Conservation (phyloP, 176 grass and related monocot species). For the Ananas comosus region DNA sequence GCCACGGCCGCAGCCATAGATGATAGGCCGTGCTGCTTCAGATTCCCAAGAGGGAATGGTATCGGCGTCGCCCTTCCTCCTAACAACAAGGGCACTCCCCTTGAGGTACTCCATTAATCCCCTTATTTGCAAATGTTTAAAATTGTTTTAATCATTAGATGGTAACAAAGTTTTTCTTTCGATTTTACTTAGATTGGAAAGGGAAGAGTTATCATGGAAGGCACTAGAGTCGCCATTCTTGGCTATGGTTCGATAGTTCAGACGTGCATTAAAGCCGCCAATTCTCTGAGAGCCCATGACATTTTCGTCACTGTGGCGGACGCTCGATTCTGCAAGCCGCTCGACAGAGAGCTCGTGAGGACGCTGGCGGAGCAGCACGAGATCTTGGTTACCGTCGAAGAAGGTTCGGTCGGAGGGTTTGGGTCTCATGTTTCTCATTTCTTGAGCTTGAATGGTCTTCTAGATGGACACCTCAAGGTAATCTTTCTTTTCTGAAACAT, state of each 20-base stretch:
- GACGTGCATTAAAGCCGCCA: slow-evolving; percentile 61
- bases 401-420: slow-evolving; percentile 81
- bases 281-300: slow-evolving; percentile 50
- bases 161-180: not conserved
- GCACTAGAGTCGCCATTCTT: slow-evolving; percentile 56
- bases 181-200: slow-evolving; percentile 42
- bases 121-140: not conserved
- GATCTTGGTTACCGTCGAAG: slow-evolving; percentile 73
- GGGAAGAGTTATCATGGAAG: slow-evolving; percentile 60
- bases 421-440: slow-evolving; percentile 74
- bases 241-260: slow-evolving; percentile 85
- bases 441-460: slow-evolving; percentile 58
- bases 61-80: slow-evolving; percentile 46
- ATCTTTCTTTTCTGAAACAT: not conserved
- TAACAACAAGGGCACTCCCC: slow-evolving; percentile 42
- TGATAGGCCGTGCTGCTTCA: slow-evolving; percentile 75
- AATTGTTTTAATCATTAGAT: not conserved
- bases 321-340: slow-evolving; percentile 87
- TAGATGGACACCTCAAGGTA: slow-evolving; percentile 82
- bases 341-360: slow-evolving; percentile 49
- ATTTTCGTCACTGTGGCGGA: slow-evolving; percentile 63
- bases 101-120: slow-evolving; percentile 26
- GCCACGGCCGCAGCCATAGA: slow-evolving; percentile 84
- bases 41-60: slow-evolving; percentile 83
- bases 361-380: slow-evolving; percentile 68